Base-by-base conservation (phyloP, 306 rosid genomes). In the Dryas alaskensis region DNA sequence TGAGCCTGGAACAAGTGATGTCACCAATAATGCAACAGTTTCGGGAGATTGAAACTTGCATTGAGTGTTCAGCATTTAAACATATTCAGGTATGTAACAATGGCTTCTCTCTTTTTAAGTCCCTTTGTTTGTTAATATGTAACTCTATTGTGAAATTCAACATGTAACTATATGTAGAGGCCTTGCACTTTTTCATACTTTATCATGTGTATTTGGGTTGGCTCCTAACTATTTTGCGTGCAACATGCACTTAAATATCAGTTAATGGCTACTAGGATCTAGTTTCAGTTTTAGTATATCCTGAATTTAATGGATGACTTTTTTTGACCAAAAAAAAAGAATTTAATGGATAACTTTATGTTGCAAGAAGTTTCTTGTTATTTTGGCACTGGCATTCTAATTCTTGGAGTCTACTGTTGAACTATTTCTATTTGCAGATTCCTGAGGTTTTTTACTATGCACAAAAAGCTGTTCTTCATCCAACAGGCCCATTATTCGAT, bases 1-100 rank as follows among this genome's bases (percentile, higher is more conserved):
- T 90, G 81, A 95, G 96, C 92, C 78, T 95, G 77, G 99, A 95
- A 75, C 93, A 84, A 78, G 98, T 90, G 83, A 95, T 95, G 99
- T 89, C 99, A 37, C 99, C 99, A 53, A 92, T 95, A 79, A 95
- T 95, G 99, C 98, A 95, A 81, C 97, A 95, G 69, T 95, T 95
- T 79, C 97, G 97, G 55, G 98, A 95, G 86, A 95, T 95, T 86
- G 99, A 95, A 81, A 95, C 99, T 69, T 95, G 99, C 84, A 95
- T 95, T 0, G 99, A 95, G 80, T 95, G 99, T 78, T 95, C 99
- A 10, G 95, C 99, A 62, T 64, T 76, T 66, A 95, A 88, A 84
- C 97, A 83, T 79, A 95, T 95, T 74, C 99, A 95, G 97, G 99
- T 94, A 80, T 53, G n/a, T 37, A 67, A 63, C 2, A 12, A 25